phyloP scores from a whole-genome alignment of 164 flowering plant species.

The Tetrastigma voinierianum region DNA sequence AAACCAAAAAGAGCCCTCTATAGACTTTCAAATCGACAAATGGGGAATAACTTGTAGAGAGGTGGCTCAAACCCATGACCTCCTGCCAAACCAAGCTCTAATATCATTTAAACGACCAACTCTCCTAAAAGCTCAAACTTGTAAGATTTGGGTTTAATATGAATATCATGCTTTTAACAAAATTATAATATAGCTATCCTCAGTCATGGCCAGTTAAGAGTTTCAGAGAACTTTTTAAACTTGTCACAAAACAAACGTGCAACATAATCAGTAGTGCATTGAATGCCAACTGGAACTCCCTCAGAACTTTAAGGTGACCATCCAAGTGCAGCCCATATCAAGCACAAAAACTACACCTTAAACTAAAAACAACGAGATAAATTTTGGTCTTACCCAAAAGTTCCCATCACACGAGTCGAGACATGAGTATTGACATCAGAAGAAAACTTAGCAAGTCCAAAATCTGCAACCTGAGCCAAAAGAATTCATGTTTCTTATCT shows the following conservation, averaged over 20 bases:
- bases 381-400: slow-evolving; percentile 71
- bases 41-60: too few relatives aligned
- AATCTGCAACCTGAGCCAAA: slow-evolving; percentile 84
- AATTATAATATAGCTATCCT: background rate
- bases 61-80: too few relatives aligned
- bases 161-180: too few relatives aligned
- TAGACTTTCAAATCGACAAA: too few relatives aligned
- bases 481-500: background rate
- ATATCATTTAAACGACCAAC: too few relatives aligned
- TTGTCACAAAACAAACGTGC: background rate
- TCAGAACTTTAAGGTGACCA: background rate
- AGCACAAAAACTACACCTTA: background rate
- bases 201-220: background rate
- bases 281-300: background rate
- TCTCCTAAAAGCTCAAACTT: too few relatives aligned
- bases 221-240: background rate
- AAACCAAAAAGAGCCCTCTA: too few relatives aligned
- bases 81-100: too few relatives aligned
- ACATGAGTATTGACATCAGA: slow-evolving; percentile 87
- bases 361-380: background rate
- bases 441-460: slow-evolving; percentile 91
- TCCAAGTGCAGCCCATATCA: background rate
- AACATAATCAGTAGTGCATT: background rate
- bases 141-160: too few relatives aligned
- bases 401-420: slow-evolving; percentile 98